phyloP scores from a whole-genome alignment of 2,329 filamentous ascomycete species.

The Talaromyces albobiverticillius region DNA sequence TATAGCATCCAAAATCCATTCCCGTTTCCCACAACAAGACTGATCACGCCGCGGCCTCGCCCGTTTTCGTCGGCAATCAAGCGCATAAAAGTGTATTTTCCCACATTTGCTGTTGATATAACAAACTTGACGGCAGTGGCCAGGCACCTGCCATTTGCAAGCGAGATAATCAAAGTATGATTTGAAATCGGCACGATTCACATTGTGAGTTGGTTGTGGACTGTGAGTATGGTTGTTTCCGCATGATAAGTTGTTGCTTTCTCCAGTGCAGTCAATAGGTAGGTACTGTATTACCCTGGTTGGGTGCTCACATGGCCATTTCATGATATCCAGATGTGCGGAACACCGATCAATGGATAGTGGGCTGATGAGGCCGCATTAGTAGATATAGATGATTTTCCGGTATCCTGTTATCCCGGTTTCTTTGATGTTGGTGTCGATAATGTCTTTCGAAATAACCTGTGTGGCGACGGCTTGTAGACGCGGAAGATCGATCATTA shows the following conservation, averaged over 20 bases:
- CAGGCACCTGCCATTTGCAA: constrained; percentile 6
- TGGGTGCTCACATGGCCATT: constrained; percentile 8
- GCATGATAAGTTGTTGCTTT: neutral
- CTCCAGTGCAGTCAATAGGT: neutral
- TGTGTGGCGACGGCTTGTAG: neutral
- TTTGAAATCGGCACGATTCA: constrained; percentile 1
- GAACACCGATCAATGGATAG: constrained; percentile 4
- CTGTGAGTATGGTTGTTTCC: neutral
- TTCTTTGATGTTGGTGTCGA: neutral
- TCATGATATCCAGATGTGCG: constrained; percentile 8
- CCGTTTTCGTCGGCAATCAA: constrained; percentile 11
- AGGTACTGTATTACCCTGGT: constrained; percentile 7
- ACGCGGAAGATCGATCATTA: neutral
- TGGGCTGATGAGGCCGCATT: constrained; percentile 3
- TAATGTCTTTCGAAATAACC: neutral
- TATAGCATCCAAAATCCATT: constrained; percentile 11
- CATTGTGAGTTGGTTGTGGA: neutral
- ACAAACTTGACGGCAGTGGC: constrained; percentile 11
- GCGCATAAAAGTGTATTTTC: constrained; percentile 5
- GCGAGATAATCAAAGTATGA: constrained; percentile 7
- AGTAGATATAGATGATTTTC: constrained; percentile 10
- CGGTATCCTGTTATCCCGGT: neutral
- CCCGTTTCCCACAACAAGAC: constrained; percentile 10
- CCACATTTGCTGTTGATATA: constrained; percentile 8
- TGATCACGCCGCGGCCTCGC: constrained; percentile 5